Base-by-base conservation (phyloP, 2,329 filamentous ascomycete genomes). In the Parastagonospora nodorum region DNA sequence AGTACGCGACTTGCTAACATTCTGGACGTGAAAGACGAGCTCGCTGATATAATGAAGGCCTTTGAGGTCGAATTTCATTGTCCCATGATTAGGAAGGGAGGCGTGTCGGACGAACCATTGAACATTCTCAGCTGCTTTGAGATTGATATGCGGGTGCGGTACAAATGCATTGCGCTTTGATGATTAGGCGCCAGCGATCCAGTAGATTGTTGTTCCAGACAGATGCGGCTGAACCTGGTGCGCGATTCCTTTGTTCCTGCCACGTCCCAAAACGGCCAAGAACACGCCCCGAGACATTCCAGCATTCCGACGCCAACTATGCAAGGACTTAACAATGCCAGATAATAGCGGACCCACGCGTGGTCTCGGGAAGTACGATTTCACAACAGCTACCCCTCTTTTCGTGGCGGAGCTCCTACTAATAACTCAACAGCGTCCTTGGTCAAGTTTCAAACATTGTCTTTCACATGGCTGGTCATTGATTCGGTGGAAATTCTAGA, bases 321-420 rank as follows among this genome's bases (percentile, higher is more conserved):
- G 71, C 67, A 74, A 74, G 71, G 71, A 65, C 58, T 58, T 52
- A 55, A 67, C 62, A 68, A 65, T 63, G 65, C 58, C 52, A 50
- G 50, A 40, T 43, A 55, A 48, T 57, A 46, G 40, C 48, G 50
- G 60, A 37, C 51, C 19, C 19, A 24, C 46, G 51, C 53, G 42
- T 44, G 39, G 50, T 61, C 40, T 62, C 55, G 42, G 58, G 50
- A 60, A 55, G 19, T 39, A 52, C 45, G 49, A 55, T 57, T 41
- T 51, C 39, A 55, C 52, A 53, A 39, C 31, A 28, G 41, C 41
- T 48, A 42, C 15, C 15, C 43, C 48, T 16, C 30, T 42, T 33
- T 41, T 42, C 43, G 31, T 42, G 45, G 30, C 41, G 44, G 40
- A 40, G 36, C 43, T 27, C 42, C 42, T 31, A 31, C 8, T 29